Base-by-base conservation (phyloP, 345 rosid species). In the Aethionema arabicum region DNA sequence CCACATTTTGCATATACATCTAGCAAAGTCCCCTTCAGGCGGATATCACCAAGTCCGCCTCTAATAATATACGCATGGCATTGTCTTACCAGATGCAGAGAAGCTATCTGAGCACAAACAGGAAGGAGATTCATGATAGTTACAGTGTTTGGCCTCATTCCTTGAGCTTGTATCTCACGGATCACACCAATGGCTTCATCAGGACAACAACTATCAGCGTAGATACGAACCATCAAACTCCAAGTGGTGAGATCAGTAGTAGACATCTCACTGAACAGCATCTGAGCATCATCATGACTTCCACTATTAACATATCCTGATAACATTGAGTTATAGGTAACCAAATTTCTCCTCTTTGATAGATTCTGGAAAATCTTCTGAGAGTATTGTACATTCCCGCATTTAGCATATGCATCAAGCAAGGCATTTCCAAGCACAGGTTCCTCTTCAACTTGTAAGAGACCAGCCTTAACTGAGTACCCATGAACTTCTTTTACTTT, bases 1-100 rank as follows among this genome's bases (percentile, higher is more conserved):
- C 97, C 93, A 67, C 91, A 83, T 81, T 90, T 90, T 14, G 97
- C 88, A 73, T 90, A 90, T 60, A 75, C 76, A 71, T 90, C 86
- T 59, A 85, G 46, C 61, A 90, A 72, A 72, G 93, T 78, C 32
- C 81, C 95, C 48, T 75, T 75, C 67, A 90, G 73, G 44, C 59
- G 75, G 52, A 74, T 76, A 78, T 85, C 97, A 69, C 61, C 76
- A 46, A 76, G 76, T 67, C 80, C 77, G 49, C 75, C 78, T 74
- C 93, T 77, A 61, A 75, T 52, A 32, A 74, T 79, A 81, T 82
- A 90, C 37, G 80, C 89, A 68, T 90, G 96, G 72, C 95, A 84
- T 68, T 85, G 88, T 72, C 78, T 83, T 72, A 81, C 57, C 59
- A 85, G 74, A 54, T 80, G 71, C 60, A 76, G 65, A n/a, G 90